Evolutionary conservation across 306 rosid species (phyloP), one percentile per base, ranked within the genome.

Genomic region (Delonix regia): DNA sequence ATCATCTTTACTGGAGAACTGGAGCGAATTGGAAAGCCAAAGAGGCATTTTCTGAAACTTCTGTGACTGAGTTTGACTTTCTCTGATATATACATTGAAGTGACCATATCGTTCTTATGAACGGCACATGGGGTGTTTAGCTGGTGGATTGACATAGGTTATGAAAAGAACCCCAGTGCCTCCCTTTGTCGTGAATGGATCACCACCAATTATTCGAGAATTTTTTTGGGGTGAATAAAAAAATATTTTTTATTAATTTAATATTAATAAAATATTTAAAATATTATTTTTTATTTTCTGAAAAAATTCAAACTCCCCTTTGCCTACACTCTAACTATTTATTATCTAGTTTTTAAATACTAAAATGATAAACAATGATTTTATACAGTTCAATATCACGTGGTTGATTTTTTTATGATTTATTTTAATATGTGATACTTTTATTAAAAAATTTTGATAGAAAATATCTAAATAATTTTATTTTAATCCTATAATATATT

Each of bases 41-140:
- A 0, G 57, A 30, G 38, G 48, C 70, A 48, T 60, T 59, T 67
- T 19, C 19, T 77, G 62, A 47, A 25, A 55, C 44, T 73, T 56
- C 34, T 76, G 51, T 80, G 60, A 73, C 47, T 18, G 28, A 78
- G n/a, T 36, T 71, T 42, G 66, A 30, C 33, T 30, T 30, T 28
- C 22, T 39, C 22, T 39, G 57, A 18, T 51, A 51, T 5, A n/a
- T 21, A 61, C 36, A 30, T 53, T 53, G 28, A 22, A 14, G 24
- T 62, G 25, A 36, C 7, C 15, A 36, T 4, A 12, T 63, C n/a
- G 0, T 4, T 64, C 22, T 36, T 34, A 27, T 36, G 16, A 18
- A n/a, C 67, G 36, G 25, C 70, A 64, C 48, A 10, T 34, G 70
- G 28, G 18, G 16, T 64, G 48, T n/a, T n/a, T 63, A 33, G 69